Base-by-base conservation (phyloP, 108 stramenopile genomes). In the Cyclotella cryptica region DNA sequence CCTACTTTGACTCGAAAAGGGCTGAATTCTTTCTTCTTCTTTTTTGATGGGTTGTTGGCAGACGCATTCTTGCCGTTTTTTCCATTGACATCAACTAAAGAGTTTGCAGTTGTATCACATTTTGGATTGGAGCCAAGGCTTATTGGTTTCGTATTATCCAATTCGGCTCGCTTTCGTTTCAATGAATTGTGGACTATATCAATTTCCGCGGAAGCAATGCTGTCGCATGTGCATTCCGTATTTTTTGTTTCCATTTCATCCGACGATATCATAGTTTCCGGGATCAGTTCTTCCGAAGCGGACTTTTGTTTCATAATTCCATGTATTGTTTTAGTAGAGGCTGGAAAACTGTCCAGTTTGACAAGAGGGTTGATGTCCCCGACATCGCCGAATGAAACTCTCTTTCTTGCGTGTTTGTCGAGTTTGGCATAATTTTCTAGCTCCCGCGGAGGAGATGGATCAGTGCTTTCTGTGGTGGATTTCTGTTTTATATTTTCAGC, bases 1-100 rank as follows among this genome's bases (percentile, higher is more conserved):
- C 90, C 92, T 18, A 72, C 71, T 74, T 88, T 88, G 64, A 90
- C 79, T 18, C 92, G 89, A 71, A 93, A 93, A 15, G 92, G 90
- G 57, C 81, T 84, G n/a, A 74, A 42, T 27, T 74, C 65, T 68
- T 90, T 90, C 30, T 75, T 86, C 35, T 69, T 86, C 53, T 79
- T 83, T 63, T 80, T 71, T 21, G 9, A 15, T 41, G 57, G 57
- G 3, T 21, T 58, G 5, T 58, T 1, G 47, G 47, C 3, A n/a
- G 47, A 3, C n/a, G 3, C 47, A 58, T 12, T 21, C 22, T 24
- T 51, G 1, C 3, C 49, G 8, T 51, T 19, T 19, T 18, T 18
- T 24, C 24, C 2, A 27, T 27, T 1, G 10, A 13, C 27, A 22
- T 58, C 26, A 58, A 3, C 1, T 58, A 21, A 6, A 21, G 57